A percentile compares a stretch with the other conserved stretches of the same genome.
Conservation (phyloP, 371 early-diverging fungal species). For the Rhizopus sp. region DNA sequence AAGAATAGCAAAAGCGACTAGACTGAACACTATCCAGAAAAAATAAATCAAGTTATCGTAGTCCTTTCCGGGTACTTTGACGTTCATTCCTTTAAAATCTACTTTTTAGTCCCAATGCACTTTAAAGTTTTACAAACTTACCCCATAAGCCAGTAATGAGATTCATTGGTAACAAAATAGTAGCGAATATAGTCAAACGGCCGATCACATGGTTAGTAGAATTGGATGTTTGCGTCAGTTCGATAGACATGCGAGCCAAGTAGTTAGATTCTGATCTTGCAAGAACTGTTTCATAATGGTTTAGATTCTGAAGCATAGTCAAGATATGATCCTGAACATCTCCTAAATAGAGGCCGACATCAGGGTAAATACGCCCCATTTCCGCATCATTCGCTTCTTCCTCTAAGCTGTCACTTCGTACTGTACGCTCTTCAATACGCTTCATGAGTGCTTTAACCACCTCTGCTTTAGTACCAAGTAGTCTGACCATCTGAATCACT, state of each 20-base stretch:
- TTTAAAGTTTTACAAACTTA: conserved; percentile 6
- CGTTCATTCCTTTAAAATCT: conserved; percentile 65
- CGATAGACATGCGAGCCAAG: conserved; percentile 92
- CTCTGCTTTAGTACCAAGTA: conserved; percentile 79
- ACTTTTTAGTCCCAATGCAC: background rate
- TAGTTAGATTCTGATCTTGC: conserved; percentile 92
- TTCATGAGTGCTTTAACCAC: conserved; percentile 72
- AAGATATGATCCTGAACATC: conserved; percentile 95
- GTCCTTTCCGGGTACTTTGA: conserved; percentile 73
- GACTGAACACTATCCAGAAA: conserved; percentile 41
- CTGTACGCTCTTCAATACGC: conserved; percentile 49
- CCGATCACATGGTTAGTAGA: conserved; percentile 88
- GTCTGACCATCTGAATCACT: conserved; percentile 75
- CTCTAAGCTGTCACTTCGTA: conserved; percentile 13
- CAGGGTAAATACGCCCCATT: conserved; percentile 39
- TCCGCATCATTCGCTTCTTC: conserved; percentile 14
- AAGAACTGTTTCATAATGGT: conserved; percentile 88
- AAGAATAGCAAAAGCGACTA: conserved; percentile 41
- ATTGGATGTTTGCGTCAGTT: conserved; percentile 90
- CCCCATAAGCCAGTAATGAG: conserved; percentile 79
- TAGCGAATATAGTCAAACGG: conserved; percentile 87
- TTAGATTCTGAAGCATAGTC: conserved; percentile 89
- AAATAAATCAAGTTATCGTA: conserved; percentile 46
- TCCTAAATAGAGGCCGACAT: conserved; percentile 72
- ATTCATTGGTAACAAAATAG: conserved; percentile 90